These are phyloP conservation scores for Carex sylvatica DNA, from an alignment of 202 grass and related monocot genomes.

Conservation along the genomic window DNA sequence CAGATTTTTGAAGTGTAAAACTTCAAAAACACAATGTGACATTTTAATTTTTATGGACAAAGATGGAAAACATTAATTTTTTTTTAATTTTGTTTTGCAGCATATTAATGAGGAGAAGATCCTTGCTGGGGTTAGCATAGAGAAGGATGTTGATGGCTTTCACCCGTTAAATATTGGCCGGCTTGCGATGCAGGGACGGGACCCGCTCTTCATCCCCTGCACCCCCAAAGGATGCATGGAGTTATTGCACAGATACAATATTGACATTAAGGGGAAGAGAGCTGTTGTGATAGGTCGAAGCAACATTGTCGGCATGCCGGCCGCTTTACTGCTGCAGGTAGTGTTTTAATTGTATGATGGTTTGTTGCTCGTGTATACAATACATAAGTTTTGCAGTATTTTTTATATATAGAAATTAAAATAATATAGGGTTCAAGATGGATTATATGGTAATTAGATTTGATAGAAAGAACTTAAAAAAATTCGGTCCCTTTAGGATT, in stretches of 20 bases:
- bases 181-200: conserved; percentile 93
- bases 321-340: conserved; percentile 86
- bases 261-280: conserved; percentile 86
- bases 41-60: not conserved
- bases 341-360: not conserved
- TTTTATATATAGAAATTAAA: too few relatives aligned
- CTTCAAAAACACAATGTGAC: not conserved
- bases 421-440: too few relatives aligned
- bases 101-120: conserved; percentile 93
- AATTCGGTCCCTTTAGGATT: too few relatives aligned
- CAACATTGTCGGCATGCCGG: conserved; percentile 96
- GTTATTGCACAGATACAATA: conserved; percentile 63
- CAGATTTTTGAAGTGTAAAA: not conserved
- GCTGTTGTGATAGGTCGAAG: conserved; percentile 86
- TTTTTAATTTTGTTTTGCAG: conserved; percentile 48
- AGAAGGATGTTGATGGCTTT: conserved; percentile 96
- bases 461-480: too few relatives aligned
- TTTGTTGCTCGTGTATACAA: not conserved
- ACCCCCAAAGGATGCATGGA: conserved; percentile 99
- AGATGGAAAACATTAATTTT: conserved; percentile 2
- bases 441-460: too few relatives aligned
- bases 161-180: conserved; percentile 94
- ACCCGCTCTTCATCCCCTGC: conserved; percentile 90
- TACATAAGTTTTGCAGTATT: not conserved
- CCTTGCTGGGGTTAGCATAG: conserved; percentile 71